phyloP scores from a whole-genome alignment of 2,329 filamentous ascomycete species.

The Trichoderma harzianum region DNA sequence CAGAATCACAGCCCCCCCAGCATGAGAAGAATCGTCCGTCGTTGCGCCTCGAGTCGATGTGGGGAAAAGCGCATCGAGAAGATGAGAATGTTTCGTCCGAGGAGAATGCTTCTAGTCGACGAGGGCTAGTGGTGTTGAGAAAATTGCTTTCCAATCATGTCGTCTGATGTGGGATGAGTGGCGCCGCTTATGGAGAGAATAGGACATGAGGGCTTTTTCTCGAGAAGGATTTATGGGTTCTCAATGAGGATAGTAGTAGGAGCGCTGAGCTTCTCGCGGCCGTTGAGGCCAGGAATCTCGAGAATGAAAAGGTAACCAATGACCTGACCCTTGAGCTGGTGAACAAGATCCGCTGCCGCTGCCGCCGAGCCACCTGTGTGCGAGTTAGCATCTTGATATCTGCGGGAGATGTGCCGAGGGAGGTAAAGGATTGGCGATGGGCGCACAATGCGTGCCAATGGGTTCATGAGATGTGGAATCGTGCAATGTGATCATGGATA shows the following conservation, averaged over 20 bases:
- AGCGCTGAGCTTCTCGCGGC: constrained; percentile 77
- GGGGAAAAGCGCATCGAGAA: neutral
- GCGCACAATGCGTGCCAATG: neutral
- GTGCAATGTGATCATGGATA: neutral
- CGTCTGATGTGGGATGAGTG: neutral
- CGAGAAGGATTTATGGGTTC: constrained; percentile 32
- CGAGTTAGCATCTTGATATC: neutral
- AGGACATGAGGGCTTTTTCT: constrained; percentile 1
- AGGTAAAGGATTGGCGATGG: neutral
- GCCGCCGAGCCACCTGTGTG: constrained; percentile 78
- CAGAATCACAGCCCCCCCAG: neutral
- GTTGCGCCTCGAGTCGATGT: constrained; percentile 1
- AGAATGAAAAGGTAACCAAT: constrained; percentile 93
- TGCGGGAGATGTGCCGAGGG: neutral
- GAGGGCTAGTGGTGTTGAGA: neutral
- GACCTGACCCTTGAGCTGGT: constrained; percentile 79
- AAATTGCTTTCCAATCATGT: neutral
- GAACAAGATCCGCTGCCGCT: constrained; percentile 81
- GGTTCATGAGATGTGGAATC: neutral
- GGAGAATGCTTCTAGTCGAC: neutral
- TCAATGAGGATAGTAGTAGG: constrained; percentile 81
- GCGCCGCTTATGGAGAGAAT: constrained; percentile 6
- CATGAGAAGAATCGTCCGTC: neutral
- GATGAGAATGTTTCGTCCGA: neutral
- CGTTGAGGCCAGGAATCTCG: constrained; percentile 90